These are phyloP conservation scores for Clarireedia homoeocarpa DNA, from an alignment of 2,329 filamentous ascomycete species.

Conservation along the genomic window DNA sequence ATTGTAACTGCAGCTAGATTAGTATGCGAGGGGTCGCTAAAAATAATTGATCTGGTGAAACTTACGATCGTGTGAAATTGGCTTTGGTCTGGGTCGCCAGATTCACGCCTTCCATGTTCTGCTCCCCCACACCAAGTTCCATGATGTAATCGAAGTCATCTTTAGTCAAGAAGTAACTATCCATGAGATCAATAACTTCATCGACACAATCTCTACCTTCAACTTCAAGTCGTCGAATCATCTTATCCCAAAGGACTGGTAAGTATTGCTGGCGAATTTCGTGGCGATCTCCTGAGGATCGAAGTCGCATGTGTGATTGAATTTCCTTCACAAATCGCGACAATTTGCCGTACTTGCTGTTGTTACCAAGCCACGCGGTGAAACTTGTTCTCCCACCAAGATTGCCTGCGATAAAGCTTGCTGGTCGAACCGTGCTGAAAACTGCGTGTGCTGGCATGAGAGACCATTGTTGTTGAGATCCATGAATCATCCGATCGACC, in stretches of 20 bases:
- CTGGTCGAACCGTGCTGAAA: slow-evolving; percentile 88
- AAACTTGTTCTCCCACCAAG: slow-evolving; percentile 66
- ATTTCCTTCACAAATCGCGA: slow-evolving; percentile 83
- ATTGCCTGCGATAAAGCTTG: slow-evolving; percentile 78
- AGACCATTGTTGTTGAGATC: slow-evolving; percentile 95
- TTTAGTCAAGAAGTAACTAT: slow-evolving; percentile 88
- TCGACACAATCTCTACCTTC: slow-evolving; percentile 78
- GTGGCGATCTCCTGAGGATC: slow-evolving; percentile 81
- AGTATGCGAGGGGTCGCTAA: not conserved
- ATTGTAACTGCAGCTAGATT: slow-evolving; percentile 61
- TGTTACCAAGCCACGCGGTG: slow-evolving; percentile 89
- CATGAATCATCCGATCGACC: slow-evolving; percentile 96
- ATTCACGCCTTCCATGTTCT: slow-evolving; percentile 66
- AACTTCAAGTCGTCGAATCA: slow-evolving; percentile 63
- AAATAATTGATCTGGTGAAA: slow-evolving; percentile 21
- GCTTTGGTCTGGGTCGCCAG: slow-evolving; percentile 83
- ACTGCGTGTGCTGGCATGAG: slow-evolving; percentile 94
- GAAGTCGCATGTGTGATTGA: slow-evolving; percentile 92
- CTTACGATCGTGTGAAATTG: slow-evolving; percentile 80
- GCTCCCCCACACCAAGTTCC: slow-evolving; percentile 82
- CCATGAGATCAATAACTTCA: slow-evolving; percentile 90
- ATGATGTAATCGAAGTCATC: slow-evolving; percentile 92
- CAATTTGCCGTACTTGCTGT: slow-evolving; percentile 77
- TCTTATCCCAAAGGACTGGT: slow-evolving; percentile 75
- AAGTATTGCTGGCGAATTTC: slow-evolving; percentile 94